phyloP scores from a whole-genome alignment of 768 basidiomycete species.

The Asterophora lycoperdoides region DNA sequence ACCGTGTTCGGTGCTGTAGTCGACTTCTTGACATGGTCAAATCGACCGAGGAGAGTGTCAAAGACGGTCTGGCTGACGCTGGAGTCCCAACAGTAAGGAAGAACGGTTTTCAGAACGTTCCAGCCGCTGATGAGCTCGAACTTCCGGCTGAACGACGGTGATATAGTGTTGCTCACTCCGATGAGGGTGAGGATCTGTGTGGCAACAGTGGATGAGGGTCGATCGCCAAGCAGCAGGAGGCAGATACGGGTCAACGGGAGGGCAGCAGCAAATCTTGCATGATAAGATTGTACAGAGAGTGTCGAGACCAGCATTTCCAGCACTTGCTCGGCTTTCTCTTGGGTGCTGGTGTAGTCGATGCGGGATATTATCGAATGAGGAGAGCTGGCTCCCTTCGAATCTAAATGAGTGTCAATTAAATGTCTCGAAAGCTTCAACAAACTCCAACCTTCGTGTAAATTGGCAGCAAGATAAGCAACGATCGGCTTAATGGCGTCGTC shows the following conservation, averaged over 20 bases:
- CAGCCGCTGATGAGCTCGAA: slow-evolving; percentile 87
- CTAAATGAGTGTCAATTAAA: slow-evolving; percentile 17
- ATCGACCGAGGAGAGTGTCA: slow-evolving; percentile 61
- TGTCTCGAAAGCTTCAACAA: not conserved
- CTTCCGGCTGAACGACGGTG: slow-evolving; percentile 66
- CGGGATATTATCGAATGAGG: slow-evolving; percentile 55
- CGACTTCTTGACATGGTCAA: slow-evolving; percentile 18
- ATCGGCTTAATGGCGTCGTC: slow-evolving; percentile 82
- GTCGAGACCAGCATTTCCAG: slow-evolving; percentile 61
- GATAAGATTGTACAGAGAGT: slow-evolving; percentile 50
- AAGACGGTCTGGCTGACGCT: slow-evolving; percentile 65
- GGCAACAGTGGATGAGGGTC: slow-evolving; percentile 58
- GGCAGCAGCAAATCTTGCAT: slow-evolving; percentile 65
- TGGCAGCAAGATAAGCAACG: slow-evolving; percentile 80
- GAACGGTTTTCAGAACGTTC: slow-evolving; percentile 62
- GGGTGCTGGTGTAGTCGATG: slow-evolving; percentile 44
- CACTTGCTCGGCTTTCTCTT: slow-evolving; percentile 65
- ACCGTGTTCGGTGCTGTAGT: slow-evolving; percentile 28
- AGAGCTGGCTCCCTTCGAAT: slow-evolving; percentile 30
- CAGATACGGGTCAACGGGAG: slow-evolving; percentile 78
- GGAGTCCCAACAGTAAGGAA: slow-evolving; percentile 68
- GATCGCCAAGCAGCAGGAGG: slow-evolving; percentile 74
- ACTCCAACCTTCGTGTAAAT: slow-evolving; percentile 60
- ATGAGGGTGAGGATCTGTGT: slow-evolving; percentile 59
- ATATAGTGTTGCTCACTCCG: slow-evolving; percentile 47